Conservation (phyloP, 176 grass and related monocot genomes). For the Melocanna baccifera region DNA sequence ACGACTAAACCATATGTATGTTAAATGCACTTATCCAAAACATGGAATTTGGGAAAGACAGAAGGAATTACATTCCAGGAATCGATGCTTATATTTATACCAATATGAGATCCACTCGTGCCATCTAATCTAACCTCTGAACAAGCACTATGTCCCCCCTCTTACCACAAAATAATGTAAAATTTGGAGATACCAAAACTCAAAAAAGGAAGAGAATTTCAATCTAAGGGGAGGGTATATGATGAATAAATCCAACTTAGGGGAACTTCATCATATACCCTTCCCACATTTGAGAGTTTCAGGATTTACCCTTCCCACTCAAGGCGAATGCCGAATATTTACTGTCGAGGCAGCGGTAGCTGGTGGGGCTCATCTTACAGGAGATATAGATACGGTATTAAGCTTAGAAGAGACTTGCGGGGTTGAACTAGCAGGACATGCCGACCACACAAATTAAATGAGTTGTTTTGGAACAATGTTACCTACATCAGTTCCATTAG, state of each 20-base stretch:
- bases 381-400: slow-evolving; percentile 10
- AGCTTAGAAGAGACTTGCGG: neutral
- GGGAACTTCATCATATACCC: too few relatives aligned
- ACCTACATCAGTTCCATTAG: neutral
- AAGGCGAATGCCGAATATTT: neutral
- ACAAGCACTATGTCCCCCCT: neutral
- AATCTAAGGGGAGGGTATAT: too few relatives aligned
- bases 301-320: too few relatives aligned
- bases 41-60: neutral
- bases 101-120: neutral
- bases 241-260: too few relatives aligned
- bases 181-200: neutral
- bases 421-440: neutral
- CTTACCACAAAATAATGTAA: neutral
- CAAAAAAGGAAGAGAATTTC: neutral
- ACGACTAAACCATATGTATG: neutral
- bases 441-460: slow-evolving; percentile 5
- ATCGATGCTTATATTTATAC: neutral
- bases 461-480: neutral
- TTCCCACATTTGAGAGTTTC: too few relatives aligned
- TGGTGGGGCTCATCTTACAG: neutral
- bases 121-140: neutral
- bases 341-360: neutral
- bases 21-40: neutral
- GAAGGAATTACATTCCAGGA: neutral